Base-by-base conservation (phyloP, 2,329 filamentous ascomycete species). In the Botrytis paeoniae region DNA sequence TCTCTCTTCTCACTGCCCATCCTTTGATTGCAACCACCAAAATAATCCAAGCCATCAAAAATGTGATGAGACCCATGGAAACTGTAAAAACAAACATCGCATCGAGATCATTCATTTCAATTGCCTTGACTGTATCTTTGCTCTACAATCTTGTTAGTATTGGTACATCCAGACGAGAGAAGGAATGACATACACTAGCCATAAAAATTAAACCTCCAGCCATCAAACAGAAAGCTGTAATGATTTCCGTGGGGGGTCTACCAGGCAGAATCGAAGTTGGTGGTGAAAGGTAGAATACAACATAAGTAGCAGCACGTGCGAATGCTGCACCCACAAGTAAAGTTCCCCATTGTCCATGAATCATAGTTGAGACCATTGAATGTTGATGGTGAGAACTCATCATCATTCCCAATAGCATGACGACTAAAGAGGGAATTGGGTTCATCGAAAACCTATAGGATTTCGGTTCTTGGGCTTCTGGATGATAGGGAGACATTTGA, bases 31-130 rank as follows among this genome's bases (percentile, higher is more conserved):
- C 92, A 74, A 98, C 88, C 18, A 92, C 84, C 41, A 94, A 79
- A 32, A 97, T 87, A 71, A 92, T 88, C 90, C 93, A 97, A 0
- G 94, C 91, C 92, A 98, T 95, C 69, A 97, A 82, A 69, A 97
- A 85, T 2, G 91, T 92, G 1, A 94, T 93, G 10, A 97, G 81
- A 3, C 95, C 95, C 88, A 97, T 92, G 16, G 90, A 92, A 48
- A 97, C 88, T 0, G 94, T 97, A 82, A 97, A 97, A 75, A 94
- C 89, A 82, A 97, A 96, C 94, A 97, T 98, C 75, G 93, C 93
- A 79, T 97, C 93, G 25, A 97, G 84, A 6, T 90, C 83, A 80
- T 95, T 91, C 73, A 88, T 86, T 74, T 95, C 91, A 85, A 97
- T 93, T n/a, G 90, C 89, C 16, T 86, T 81, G 39, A 98, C 88